phyloP scores from a whole-genome alignment of 495 filamentous ascomycete species.

The Xylaria telfairii region DNA sequence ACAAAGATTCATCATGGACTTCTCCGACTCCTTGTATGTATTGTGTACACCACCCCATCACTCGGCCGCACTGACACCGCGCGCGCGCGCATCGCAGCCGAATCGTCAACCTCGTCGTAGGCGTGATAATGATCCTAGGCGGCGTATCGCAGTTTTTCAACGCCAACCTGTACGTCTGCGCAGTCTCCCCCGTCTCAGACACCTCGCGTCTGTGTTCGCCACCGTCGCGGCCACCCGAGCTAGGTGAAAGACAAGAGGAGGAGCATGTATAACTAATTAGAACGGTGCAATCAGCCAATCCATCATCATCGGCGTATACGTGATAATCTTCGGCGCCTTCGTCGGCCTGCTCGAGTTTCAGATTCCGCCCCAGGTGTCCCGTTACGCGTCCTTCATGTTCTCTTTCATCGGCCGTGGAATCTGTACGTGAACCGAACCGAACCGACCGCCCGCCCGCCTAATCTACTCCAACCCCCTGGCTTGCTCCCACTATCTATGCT shows the following conservation, averaged over 20 bases:
- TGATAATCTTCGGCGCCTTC: constrained; percentile 85
- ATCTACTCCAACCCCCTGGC: neutral
- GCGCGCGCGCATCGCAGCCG: constrained; percentile 62
- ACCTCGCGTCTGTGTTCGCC: neutral
- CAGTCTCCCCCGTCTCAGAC: neutral
- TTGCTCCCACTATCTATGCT: neutral
- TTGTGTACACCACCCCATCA: neutral
- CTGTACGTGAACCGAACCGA: constrained; percentile 74
- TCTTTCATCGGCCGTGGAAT: constrained; percentile 93
- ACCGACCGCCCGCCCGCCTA: neutral
- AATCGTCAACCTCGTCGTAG: constrained; percentile 90
- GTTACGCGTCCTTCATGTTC: constrained; percentile 97
- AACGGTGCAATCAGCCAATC: constrained; percentile 53
- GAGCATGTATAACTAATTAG: constrained; percentile 14
- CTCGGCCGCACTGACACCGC: constrained; percentile 29
- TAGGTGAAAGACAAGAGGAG: neutral
- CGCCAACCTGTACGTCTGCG: constrained; percentile 56
- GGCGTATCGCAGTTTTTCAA: constrained; percentile 89
- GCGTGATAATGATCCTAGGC: constrained; percentile 85
- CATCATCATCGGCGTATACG: constrained; percentile 81
- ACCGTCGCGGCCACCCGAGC: neutral
- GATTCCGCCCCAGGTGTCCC: constrained; percentile 87
- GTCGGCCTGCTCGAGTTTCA: constrained; percentile 84
- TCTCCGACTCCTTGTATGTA: constrained; percentile 55
- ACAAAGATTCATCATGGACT: constrained; percentile 46